These are phyloP conservation scores for Solanum gracilifrons DNA, from an alignment of 257 asterid species.

Conservation along the genomic window DNA sequence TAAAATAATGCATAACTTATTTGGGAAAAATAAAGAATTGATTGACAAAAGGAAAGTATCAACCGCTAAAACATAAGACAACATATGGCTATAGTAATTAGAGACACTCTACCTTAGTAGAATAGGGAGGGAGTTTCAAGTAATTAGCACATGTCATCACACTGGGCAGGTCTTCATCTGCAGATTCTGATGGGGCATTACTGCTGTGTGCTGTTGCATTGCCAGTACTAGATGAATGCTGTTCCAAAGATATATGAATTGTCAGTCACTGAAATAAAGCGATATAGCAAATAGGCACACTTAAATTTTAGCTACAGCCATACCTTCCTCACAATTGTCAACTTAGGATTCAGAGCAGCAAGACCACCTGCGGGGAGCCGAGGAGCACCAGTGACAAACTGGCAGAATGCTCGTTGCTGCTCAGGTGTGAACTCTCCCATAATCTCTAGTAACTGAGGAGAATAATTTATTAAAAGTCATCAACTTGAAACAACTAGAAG, in stretches of 20 bases:
- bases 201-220: conserved; percentile 36
- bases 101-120: conserved; percentile 56
- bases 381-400: conserved; percentile 98
- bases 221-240: conserved; percentile 68
- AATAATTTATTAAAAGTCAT: background rate
- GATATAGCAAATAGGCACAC: background rate
- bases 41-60: background rate
- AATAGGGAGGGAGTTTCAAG: conserved; percentile 97
- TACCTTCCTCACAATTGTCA: conserved; percentile 97
- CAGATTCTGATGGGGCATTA: conserved; percentile 63
- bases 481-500: background rate
- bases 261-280: background rate
- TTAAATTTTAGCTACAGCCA: background rate
- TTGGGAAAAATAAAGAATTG: background rate
- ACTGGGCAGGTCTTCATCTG: conserved; percentile 94
- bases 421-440: conserved; percentile 90
- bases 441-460: conserved; percentile 72
- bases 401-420: conserved; percentile 92
- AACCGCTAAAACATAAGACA: background rate
- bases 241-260: background rate
- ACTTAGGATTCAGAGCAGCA: conserved; percentile 81
- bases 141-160: conserved; percentile 99
- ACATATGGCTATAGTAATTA: background rate
- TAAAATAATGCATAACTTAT: background rate
- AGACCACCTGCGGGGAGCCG: conserved; percentile 95